phyloP scores from a whole-genome alignment of 805 yeast species.

The Millerozyma miso region DNA sequence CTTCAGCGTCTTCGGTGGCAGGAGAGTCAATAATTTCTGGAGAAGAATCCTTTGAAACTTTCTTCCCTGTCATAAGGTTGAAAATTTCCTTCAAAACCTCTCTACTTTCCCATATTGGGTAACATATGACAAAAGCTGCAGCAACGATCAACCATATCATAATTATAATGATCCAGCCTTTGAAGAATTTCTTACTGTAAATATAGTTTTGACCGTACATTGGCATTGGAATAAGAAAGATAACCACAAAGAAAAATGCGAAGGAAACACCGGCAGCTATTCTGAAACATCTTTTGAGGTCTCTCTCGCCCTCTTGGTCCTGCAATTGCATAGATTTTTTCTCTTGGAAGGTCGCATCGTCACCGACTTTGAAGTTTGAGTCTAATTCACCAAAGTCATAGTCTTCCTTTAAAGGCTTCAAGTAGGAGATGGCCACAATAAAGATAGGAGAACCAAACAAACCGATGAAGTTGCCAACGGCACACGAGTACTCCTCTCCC shows the following conservation, averaged over 20 bases:
- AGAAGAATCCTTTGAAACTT: no score
- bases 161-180: constrained; percentile 84
- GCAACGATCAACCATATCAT: constrained; percentile 78
- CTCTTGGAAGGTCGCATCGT: constrained; percentile 55
- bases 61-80: not conserved
- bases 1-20: no score
- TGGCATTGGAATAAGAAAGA: constrained; percentile 90
- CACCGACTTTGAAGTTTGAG: constrained; percentile 62
- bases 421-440: constrained; percentile 62
- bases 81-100: constrained; percentile 20
- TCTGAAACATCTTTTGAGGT: constrained; percentile 54
- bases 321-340: constrained; percentile 26
- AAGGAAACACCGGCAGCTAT: constrained; percentile 59
- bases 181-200: constrained; percentile 71
- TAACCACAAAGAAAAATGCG: constrained; percentile 55
- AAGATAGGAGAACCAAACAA: constrained; percentile 64
- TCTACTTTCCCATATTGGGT: constrained; percentile 74
- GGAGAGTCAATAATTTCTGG: no score
- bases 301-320: constrained; percentile 45
- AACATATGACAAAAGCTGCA: constrained; percentile 57
- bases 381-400: constrained; percentile 69
- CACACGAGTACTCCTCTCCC: constrained; percentile 85
- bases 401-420: constrained; percentile 60
- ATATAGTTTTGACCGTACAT: constrained; percentile 80
- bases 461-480: constrained; percentile 84